Base-by-base conservation (phyloP, 768 basidiomycete species). In the Dioszegia crocea region DNA sequence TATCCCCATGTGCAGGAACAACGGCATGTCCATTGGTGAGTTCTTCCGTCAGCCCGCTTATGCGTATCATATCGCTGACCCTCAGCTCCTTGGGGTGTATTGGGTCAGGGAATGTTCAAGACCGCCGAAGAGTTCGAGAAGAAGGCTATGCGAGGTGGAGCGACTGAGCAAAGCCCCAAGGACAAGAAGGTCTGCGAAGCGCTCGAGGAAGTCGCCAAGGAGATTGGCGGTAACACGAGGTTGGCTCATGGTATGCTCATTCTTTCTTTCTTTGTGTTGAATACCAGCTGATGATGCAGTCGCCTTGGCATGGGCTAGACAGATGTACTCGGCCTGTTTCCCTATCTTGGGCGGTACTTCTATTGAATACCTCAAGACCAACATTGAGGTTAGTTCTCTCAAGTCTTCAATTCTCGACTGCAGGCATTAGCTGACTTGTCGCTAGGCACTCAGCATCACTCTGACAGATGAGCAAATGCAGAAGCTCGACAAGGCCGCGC, bases 81-180 rank as follows among this genome's bases (percentile, higher is more conserved):
- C 4, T 3, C 36, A 62, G 79, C 80, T 1, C 80, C 81, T 3
- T 82, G 79, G 79, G 75, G 74, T 24, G 79, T 80, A 2, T 65
- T 82, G 26, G 80, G 72, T 9, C 75, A 47, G n/a, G 82, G 81
- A 11, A 76, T 76, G 62, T 74, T 73, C 62, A 66, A 68, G 54
- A 52, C 64, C 17, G 51, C 51, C 23, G 56, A 61, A 21, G 68
- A 73, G 44, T 54, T 72, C 57, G 58, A 65, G 50, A 52, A 46
- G 30, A 51, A 64, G 29, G 65, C 50, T 8, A 60, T 45, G 4
- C 52, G 68, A 10, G 59, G 64, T 11, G 60, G 56, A 4, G 64
- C 60, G 6, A 31, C 33, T 24, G 29, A 50, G 41, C 64, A 56
- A 19, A 56, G 56, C 17, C 60, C 58, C 21, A 33, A 19, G 4